Base-by-base conservation (phyloP, 2,329 filamentous ascomycete species). In the Clonostachys rhizophaga region DNA sequence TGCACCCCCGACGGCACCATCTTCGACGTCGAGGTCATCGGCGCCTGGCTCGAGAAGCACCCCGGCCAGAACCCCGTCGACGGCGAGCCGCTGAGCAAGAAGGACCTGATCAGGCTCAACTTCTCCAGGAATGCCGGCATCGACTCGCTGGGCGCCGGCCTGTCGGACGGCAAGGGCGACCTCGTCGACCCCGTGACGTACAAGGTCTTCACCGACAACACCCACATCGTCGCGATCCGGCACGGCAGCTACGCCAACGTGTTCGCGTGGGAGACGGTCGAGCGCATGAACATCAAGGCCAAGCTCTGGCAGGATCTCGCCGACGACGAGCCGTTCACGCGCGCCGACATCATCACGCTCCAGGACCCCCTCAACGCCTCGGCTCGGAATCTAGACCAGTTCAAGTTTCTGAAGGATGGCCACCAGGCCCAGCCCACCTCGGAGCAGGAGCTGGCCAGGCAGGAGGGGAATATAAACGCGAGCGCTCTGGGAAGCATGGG, bases 181-280 rank as follows among this genome's bases (percentile, higher is more conserved):
- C 88, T 94, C 59, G 89, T 97, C 52, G 94, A 99, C 59, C 95
- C 94, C 0, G 92, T 99, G 42, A 96, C 91, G 1, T 97, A 89
- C 76, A 99, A 99, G 67, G 88, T 95, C 40, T 90, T 99, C 60
- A 99, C 94, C 42, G 91, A 99, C 65, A 97, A 97, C 67, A 97
- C 94, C 5, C 94, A 97, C 66, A 89, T 99, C 49, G 89, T 97
- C 42, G 92, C 91, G 14, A 76, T 99, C 52, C 79, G 83, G 48
- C 83, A 87, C 66, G 83, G 81, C 47, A 87, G 77, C 47, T 92
- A 91, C 49, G 92, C 92, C 44, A 99, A 99, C 67, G 94, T 96
- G 5, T 99, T 97, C 63, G 85, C 91, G 2, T 96, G 87, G 81
- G 95, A 99, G 60, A 99, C 95, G 2, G 83, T 99, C 36, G 89